Percentiles rank a stretch among this genome's conserved stretches.
Conservation (phyloP, 2,329 filamentous ascomycete genomes). For the Leptoxyphium fumago region DNA sequence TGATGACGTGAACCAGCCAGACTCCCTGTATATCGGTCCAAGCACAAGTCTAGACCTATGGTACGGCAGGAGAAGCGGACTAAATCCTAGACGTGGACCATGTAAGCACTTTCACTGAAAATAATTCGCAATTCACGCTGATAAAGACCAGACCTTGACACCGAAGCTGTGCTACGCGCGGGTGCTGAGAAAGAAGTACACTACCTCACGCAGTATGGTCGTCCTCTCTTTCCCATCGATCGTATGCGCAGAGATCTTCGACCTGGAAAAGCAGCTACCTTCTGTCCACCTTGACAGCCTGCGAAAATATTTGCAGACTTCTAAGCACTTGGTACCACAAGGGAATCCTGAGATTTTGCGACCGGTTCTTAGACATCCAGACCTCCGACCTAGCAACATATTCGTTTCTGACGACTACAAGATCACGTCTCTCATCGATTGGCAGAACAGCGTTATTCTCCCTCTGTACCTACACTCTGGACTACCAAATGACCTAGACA, state of each 20-base stretch:
- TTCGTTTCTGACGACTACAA: slow-evolving; percentile 16
- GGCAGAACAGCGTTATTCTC: slow-evolving; percentile 24
- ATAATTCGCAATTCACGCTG: slow-evolving; percentile 6
- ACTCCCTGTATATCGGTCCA: slow-evolving; percentile 18
- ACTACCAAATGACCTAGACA: slow-evolving; percentile 25
- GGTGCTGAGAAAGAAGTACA: slow-evolving; percentile 21
- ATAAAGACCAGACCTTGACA: slow-evolving; percentile 10
- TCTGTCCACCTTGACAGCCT: background rate
- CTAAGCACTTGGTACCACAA: background rate
- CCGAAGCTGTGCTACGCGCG: slow-evolving; percentile 13
- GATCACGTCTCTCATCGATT: slow-evolving; percentile 27
- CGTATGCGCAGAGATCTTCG: slow-evolving; percentile 19
- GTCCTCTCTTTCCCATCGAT: slow-evolving; percentile 19
- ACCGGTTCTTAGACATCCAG: slow-evolving; percentile 17
- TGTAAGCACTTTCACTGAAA: slow-evolving; percentile 13
- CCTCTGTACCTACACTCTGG: slow-evolving; percentile 23
- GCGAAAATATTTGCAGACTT: background rate
- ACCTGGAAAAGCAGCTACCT: slow-evolving; percentile 16
- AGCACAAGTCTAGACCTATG: slow-evolving; percentile 15
- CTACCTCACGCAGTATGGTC: slow-evolving; percentile 17
- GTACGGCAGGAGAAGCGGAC: slow-evolving; percentile 15
- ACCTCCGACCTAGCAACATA: slow-evolving; percentile 19
- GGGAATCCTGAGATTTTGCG: background rate
- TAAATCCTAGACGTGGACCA: slow-evolving; percentile 18
- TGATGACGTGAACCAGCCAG: background rate